Percentiles rank a stretch among this genome's conserved stretches.
Conservation (phyloP, 225 moss, liverwort and hornwort genomes). For the Bryum argenteum region DNA sequence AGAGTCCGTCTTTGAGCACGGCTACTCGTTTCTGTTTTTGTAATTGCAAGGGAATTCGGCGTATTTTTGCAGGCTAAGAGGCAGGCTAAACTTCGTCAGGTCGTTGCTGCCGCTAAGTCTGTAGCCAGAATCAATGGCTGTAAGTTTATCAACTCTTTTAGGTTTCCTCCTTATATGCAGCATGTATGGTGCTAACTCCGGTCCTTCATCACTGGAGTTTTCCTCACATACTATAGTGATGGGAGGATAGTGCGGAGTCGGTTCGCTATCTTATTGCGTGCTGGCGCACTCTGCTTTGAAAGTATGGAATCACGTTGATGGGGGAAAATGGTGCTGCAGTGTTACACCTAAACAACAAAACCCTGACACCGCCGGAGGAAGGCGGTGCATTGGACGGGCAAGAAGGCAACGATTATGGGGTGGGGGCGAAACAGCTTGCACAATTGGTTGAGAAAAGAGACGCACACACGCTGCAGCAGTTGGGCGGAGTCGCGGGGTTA, state of each 20-base stretch:
- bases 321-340: slow-evolving; percentile 34
- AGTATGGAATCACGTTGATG: not conserved
- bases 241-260: not conserved
- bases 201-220: not conserved
- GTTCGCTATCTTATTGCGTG: not conserved
- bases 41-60: not conserved
- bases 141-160: slow-evolving; percentile 26
- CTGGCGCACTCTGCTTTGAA: not conserved
- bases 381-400: slow-evolving; percentile 15
- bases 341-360: too few species aligned
- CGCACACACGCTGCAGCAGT: slow-evolving; percentile 21
- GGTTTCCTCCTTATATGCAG: slow-evolving; percentile 14
- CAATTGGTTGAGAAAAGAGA: slow-evolving; percentile 43
- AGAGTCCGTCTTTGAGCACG: slow-evolving; percentile 1
- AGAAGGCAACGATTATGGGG: slow-evolving; percentile 29
- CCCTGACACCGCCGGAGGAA: slow-evolving; percentile 11
- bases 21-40: slow-evolving; percentile 14
- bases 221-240: not conserved
- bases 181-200: not conserved
- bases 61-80: slow-evolving; percentile 27
- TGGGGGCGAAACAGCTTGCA: slow-evolving; percentile 50
- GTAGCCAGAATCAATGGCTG: slow-evolving; percentile 38
- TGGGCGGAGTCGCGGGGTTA: slow-evolving; percentile 49
- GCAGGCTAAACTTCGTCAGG: slow-evolving; percentile 14
- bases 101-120: slow-evolving; percentile 36